Conservation (phyloP, 2,329 filamentous ascomycete species). For the Nemania bipapillata region DNA sequence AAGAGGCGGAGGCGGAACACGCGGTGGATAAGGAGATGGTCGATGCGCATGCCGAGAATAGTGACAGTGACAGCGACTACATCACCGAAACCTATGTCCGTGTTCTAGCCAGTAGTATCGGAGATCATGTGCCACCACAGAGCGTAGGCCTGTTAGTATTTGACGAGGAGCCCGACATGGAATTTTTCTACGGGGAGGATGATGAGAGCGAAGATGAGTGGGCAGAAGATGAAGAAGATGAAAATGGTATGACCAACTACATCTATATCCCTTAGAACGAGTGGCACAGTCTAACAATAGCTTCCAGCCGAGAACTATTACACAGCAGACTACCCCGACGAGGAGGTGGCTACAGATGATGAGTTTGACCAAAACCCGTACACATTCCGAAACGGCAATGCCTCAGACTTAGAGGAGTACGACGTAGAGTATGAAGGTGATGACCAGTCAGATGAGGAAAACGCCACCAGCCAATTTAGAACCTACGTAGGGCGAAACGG, state of each 20-base stretch:
- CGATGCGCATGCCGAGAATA: constrained; percentile 52
- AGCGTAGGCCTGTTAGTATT: constrained; percentile 68
- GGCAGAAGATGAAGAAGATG: constrained; percentile 70
- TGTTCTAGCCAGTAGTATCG: constrained; percentile 64
- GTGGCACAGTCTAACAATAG: constrained; percentile 23
- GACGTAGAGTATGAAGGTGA: constrained; percentile 56
- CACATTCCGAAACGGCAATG: constrained; percentile 63
- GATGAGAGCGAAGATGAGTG: constrained; percentile 71
- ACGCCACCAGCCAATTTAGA: constrained; percentile 42
- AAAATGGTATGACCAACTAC: constrained; percentile 64
- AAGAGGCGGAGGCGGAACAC: constrained; percentile 47
- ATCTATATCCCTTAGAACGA: background rate
- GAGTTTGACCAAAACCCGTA: constrained; percentile 69
- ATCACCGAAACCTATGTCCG: constrained; percentile 73
- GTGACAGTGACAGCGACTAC: constrained; percentile 66
- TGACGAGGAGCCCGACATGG: constrained; percentile 67
- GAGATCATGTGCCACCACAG: constrained; percentile 59
- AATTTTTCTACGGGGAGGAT: constrained; percentile 69
- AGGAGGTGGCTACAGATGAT: constrained; percentile 78
- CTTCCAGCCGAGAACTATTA: constrained; percentile 77
- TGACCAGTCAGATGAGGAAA: constrained; percentile 46
- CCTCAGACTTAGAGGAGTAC: constrained; percentile 67
- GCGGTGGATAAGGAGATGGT: constrained; percentile 45
- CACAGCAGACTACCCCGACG: constrained; percentile 81
- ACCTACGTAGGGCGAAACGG: constrained; percentile 56